phyloP scores from a whole-genome alignment of 495 filamentous ascomycete species.

The Daldinia concentrica region DNA sequence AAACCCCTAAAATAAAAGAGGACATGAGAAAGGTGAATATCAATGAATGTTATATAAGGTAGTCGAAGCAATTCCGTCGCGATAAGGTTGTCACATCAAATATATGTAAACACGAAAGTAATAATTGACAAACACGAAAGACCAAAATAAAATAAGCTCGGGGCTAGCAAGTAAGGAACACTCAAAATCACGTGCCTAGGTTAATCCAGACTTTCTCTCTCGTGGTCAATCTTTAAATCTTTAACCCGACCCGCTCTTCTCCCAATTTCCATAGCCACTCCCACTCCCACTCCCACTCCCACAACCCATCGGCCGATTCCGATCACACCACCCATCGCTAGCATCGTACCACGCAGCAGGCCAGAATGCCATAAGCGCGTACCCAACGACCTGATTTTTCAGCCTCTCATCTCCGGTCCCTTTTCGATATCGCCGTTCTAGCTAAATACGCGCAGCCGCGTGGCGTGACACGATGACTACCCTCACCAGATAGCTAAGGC shows the following conservation, averaged over 20 bases:
- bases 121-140: not conserved
- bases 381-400: constrained; percentile 18
- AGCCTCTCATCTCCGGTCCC: constrained; percentile 40
- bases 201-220: not conserved
- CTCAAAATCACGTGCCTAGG: constrained; percentile 15
- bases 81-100: not conserved
- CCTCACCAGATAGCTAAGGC: constrained; percentile 25
- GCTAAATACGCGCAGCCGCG: constrained; percentile 4
- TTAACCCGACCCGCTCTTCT: constrained; percentile 16
- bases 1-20: not conserved
- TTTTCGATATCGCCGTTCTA: constrained; percentile 23
- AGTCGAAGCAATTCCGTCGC: not conserved
- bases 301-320: constrained; percentile 26
- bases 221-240: not conserved
- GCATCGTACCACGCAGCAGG: constrained; percentile 36
- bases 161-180: not conserved
- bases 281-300: not conserved
- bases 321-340: constrained; percentile 28
- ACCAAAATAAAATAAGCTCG: not conserved
- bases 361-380: constrained; percentile 40
- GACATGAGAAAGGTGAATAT: not conserved
- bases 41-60: not conserved
- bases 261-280: no score
- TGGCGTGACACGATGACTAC: constrained; percentile 31
- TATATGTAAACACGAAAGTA: not conserved